These are phyloP conservation scores for Oehlia diaphana DNA, from an alignment of 192 early-diverging fungal species.

Conservation along the genomic window DNA sequence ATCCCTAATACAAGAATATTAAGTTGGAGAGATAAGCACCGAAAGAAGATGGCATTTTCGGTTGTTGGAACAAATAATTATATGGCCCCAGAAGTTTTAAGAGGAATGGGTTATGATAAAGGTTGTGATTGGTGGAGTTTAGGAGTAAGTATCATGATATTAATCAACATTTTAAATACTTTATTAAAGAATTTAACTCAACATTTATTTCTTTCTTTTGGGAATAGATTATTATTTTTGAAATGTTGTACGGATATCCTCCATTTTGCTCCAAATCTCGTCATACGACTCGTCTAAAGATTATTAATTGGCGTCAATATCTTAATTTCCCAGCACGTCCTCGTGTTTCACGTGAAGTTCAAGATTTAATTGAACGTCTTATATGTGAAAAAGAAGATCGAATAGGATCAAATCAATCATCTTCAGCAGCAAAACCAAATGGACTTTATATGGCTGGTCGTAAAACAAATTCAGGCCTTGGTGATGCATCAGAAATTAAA, in stretches of 20 bases:
- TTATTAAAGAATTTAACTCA: not conserved
- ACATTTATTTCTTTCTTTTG: not conserved
- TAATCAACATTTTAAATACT: not conserved
- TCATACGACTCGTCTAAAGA: constrained; percentile 65
- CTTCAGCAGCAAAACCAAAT: constrained; percentile 38
- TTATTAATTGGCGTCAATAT: constrained; percentile 64
- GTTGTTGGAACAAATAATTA: constrained; percentile 92
- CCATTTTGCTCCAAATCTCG: constrained; percentile 61
- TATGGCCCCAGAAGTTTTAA: constrained; percentile 90
- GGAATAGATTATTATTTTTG: constrained; percentile 60
- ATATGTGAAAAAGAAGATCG: constrained; percentile 61
- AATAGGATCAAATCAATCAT: constrained; percentile 43
- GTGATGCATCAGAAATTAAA: constrained; percentile 76
- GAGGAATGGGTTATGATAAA: constrained; percentile 43
- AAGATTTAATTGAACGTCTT: constrained; percentile 60
- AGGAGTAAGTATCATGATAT: constrained; percentile 47
- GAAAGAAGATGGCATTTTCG: constrained; percentile 65
- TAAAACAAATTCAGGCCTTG: constrained; percentile 35
- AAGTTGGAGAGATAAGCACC: constrained; percentile 50
- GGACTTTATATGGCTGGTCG: constrained; percentile 34
- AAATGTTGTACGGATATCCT: constrained; percentile 75
- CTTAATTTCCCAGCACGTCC: constrained; percentile 60
- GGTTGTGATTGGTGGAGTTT: constrained; percentile 77
- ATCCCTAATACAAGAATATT: constrained; percentile 56
- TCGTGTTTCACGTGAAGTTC: constrained; percentile 50